phyloP scores from a whole-genome alignment of 345 rosid genomes.

The Eucalyptus regnans region DNA sequence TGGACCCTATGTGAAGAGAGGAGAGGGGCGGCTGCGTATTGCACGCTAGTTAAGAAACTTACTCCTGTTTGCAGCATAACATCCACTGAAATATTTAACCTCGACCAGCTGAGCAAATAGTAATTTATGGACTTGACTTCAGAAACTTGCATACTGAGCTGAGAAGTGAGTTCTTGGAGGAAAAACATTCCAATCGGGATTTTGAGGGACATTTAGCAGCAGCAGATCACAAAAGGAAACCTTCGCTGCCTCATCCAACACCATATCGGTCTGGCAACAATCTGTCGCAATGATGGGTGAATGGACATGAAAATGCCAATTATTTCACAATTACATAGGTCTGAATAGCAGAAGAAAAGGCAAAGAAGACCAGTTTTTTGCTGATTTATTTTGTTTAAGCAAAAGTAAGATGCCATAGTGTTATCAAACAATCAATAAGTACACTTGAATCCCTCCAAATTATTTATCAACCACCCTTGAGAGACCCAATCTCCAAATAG shows the following conservation, averaged over 20 bases:
- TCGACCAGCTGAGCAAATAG: conserved; percentile 50
- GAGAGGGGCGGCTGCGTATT: conserved; percentile 51
- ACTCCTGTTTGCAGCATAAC: conserved; percentile 70
- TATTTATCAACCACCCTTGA: neutral
- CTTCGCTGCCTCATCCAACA: conserved; percentile 56
- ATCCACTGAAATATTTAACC: conserved; percentile 84
- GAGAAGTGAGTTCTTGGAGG: conserved; percentile 49
- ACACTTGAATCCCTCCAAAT: neutral
- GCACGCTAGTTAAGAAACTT: conserved; percentile 65
- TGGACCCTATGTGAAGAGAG: conserved; percentile 63
- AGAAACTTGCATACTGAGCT: conserved; percentile 59
- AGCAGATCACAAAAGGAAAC: conserved; percentile 79
- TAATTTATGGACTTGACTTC: conserved; percentile 76
- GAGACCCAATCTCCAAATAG: neutral
- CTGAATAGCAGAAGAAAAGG: neutral
- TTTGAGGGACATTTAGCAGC: conserved; percentile 73
- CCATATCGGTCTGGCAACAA: conserved; percentile 67
- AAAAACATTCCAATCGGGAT: conserved; percentile 50
- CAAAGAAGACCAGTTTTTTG: neutral
- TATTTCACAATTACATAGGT: neutral
- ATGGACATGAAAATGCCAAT: neutral
- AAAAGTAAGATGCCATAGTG: neutral
- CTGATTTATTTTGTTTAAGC: neutral
- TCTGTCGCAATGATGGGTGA: conserved; percentile 9
- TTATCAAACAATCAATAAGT: neutral